Conservation (phyloP, 352 stramenopile genomes). For the Lagenidium giganteum region DNA sequence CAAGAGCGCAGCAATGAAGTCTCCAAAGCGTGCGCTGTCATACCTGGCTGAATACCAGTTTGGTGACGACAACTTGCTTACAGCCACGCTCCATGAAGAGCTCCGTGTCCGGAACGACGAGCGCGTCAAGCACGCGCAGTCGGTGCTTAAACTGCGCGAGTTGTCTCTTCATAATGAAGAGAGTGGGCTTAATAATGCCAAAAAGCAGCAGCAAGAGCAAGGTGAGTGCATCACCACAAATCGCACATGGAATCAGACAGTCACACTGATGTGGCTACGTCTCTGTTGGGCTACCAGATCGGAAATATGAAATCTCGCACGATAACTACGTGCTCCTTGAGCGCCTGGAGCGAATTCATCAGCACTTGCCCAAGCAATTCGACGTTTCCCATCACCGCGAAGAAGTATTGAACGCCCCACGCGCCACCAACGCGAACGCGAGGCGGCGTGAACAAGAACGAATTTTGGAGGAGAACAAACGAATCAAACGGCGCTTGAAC, state of each 20-base stretch:
- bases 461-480: conserved; percentile 45
- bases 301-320: conserved; percentile 35
- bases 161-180: conserved; percentile 21
- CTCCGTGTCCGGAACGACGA: conserved; percentile 35
- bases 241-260: not conserved
- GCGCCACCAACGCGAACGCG: conserved; percentile 22
- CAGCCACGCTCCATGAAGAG: conserved; percentile 38
- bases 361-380: conserved; percentile 47
- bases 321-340: conserved; percentile 45
- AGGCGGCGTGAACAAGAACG: conserved; percentile 34
- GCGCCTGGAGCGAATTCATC: conserved; percentile 49
- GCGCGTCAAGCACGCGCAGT: conserved; percentile 40
- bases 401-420: conserved; percentile 29
- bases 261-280: too few relatives aligned
- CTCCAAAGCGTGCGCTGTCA: conserved; percentile 34
- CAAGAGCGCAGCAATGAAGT: too few relatives aligned
- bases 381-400: conserved; percentile 52
- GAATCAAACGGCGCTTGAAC: conserved; percentile 31
- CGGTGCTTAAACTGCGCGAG: conserved; percentile 24
- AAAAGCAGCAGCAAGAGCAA: conserved; percentile 51
- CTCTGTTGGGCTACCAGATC: conserved; percentile 22
- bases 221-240: conserved; percentile 12
- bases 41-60: conserved; percentile 68
- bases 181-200: conserved; percentile 38
- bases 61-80: conserved; percentile 56